Conservation (phyloP, 257 asterid species). For the Nicotiana undulata region DNA sequence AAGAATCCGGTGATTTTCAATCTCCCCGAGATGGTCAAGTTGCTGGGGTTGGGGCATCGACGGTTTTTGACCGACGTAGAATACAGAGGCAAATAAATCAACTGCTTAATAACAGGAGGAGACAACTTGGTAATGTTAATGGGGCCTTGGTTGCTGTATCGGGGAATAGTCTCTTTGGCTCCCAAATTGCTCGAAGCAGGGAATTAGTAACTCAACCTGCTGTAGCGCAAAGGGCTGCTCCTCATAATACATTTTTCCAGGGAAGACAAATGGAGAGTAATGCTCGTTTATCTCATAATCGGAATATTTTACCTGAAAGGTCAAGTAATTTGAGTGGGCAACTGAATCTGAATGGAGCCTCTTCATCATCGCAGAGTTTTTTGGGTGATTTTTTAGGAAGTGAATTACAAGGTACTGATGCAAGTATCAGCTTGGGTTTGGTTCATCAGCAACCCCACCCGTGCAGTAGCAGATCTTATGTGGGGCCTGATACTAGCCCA, state of each 20-base stretch:
- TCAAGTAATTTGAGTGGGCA: conserved; percentile 36
- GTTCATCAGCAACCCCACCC: conserved; percentile 62
- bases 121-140: conserved; percentile 28
- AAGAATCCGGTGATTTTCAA: conserved; percentile 28
- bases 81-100: conserved; percentile 68
- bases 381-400: conserved; percentile 28
- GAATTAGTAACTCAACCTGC: conserved; percentile 28
- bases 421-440: conserved; percentile 29
- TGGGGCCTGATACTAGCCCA: conserved; percentile 38
- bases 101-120: conserved; percentile 37
- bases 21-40: conserved; percentile 50
- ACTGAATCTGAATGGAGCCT: conserved; percentile 39
- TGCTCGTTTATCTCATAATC: conserved; percentile 15
- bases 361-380: conserved; percentile 43
- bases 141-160: conserved; percentile 17
- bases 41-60: conserved; percentile 46
- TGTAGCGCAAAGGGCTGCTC: conserved; percentile 18
- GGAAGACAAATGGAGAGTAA: conserved; percentile 32
- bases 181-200: conserved; percentile 35
- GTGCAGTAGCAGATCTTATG: conserved; percentile 36
- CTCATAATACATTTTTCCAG: conserved; percentile 21
- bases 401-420: conserved; percentile 36
- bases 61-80: conserved; percentile 61
- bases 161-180: conserved; percentile 33
- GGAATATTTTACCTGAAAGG: conserved; percentile 31